phyloP scores from a whole-genome alignment of 768 basidiomycete species.

The Pleurotus salmoneostramineus region DNA sequence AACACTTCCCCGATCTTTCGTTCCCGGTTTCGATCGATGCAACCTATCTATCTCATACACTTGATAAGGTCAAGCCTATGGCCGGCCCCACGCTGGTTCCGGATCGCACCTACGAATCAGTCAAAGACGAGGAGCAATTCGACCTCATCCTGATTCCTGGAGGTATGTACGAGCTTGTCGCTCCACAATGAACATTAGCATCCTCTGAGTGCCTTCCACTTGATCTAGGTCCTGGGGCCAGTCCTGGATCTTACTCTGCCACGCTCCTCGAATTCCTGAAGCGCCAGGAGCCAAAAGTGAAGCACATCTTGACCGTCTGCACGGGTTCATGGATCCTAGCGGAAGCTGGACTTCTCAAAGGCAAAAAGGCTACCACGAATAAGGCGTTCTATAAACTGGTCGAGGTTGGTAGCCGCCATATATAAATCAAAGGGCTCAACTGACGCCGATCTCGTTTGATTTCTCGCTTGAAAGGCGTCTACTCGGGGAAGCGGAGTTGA shows the following conservation, averaged over 20 bases:
- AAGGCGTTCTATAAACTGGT: conserved; percentile 23
- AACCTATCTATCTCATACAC: conserved; percentile 15
- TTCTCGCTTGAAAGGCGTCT: background rate
- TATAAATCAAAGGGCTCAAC: background rate
- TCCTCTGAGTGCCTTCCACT: background rate
- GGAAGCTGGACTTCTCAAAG: conserved; percentile 24
- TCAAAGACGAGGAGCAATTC: background rate
- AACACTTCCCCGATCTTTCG: background rate
- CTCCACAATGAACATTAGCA: background rate
- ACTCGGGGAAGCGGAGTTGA: conserved; percentile 13
- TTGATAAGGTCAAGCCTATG: conserved; percentile 13
- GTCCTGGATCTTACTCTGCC: background rate
- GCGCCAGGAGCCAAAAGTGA: conserved; percentile 20
- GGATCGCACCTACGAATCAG: background rate
- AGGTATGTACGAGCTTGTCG: background rate
- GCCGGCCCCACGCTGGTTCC: conserved; percentile 11
- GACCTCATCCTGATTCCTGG: conserved; percentile 5
- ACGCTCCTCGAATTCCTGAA: conserved; percentile 19
- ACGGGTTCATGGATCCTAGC: conserved; percentile 28
- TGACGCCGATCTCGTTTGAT: background rate
- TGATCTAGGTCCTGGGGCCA: background rate
- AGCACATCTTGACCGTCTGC: conserved; percentile 31
- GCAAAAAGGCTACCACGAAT: conserved; percentile 33
- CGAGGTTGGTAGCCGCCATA: conserved; percentile 12
- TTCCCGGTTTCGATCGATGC: background rate